Percentiles rank a stretch among this genome's conserved stretches.
phyloP scores from a whole-genome alignment of 1,284 basidiomycete genomes.

The Cutaneotrichosporon arboriforme region DNA sequence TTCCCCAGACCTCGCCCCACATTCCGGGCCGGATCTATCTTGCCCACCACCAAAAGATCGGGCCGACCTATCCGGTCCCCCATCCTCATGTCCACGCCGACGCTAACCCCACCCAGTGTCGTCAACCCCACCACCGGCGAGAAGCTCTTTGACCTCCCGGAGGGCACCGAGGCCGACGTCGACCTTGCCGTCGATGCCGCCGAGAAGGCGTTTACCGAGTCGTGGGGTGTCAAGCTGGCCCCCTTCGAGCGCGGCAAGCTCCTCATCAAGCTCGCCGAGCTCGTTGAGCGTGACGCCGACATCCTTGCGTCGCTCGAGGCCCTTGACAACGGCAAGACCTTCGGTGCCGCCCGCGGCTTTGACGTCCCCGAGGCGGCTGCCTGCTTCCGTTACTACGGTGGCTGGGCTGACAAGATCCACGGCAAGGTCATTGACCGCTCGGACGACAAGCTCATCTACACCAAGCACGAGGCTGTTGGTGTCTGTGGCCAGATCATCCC shows the following conservation, averaged over 20 bases:
- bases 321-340: conserved; percentile 71
- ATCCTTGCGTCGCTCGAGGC: conserved; percentile 72
- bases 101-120: conserved; percentile 51
- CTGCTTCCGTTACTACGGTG: conserved; percentile 59
- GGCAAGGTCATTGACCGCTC: conserved; percentile 68
- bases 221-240: conserved; percentile 61
- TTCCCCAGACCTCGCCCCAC: no score
- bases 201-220: conserved; percentile 65
- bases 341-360: conserved; percentile 61
- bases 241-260: conserved; percentile 59
- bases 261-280: conserved; percentile 61
- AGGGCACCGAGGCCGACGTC: conserved; percentile 63
- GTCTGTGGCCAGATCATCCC: conserved; percentile 73
- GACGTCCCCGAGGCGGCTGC: conserved; percentile 63
- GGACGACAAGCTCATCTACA: conserved; percentile 55
- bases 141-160: conserved; percentile 61
- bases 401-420: conserved; percentile 68
- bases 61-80: no score
- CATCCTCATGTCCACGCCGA: background rate
- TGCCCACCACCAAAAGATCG: no score
- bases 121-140: conserved; percentile 76
- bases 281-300: conserved; percentile 66
- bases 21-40: no score
- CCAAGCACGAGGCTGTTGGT: conserved; percentile 88
- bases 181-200: conserved; percentile 72